phyloP scores from a whole-genome alignment of 495 filamentous ascomycete species.

The Podospora pseudocomata region DNA sequence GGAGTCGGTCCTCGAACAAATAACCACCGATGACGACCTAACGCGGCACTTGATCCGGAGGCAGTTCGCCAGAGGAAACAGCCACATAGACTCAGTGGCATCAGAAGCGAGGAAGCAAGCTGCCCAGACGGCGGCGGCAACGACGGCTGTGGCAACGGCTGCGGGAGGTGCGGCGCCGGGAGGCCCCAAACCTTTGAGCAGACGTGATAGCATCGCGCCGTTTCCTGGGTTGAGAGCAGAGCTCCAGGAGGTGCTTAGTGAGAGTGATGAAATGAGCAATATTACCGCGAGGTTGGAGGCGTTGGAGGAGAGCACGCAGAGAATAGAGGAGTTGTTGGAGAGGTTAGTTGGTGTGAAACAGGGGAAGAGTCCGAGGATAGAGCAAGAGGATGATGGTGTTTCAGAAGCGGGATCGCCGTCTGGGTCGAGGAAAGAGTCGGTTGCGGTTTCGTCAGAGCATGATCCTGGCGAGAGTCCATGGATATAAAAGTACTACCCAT shows the following conservation, averaged over 20 bases:
- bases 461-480: neutral
- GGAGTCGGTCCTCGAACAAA: conserved; percentile 51
- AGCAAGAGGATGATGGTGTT: conserved; percentile 4
- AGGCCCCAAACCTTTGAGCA: conserved; percentile 27
- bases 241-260: conserved; percentile 37
- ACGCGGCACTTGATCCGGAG: conserved; percentile 48
- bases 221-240: conserved; percentile 39
- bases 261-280: conserved; percentile 36
- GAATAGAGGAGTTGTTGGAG: conserved; percentile 39
- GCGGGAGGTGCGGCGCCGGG: neutral
- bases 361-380: conserved; percentile 2
- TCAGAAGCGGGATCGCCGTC: neutral
- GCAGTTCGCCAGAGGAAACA: conserved; percentile 31
- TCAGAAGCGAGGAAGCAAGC: conserved; percentile 3
- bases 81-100: neutral
- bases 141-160: neutral
- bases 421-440: neutral
- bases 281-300: conserved; percentile 35
- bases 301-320: conserved; percentile 36
- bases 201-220: conserved; percentile 47
- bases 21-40: conserved; percentile 52
- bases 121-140: conserved; percentile 4
- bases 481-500: neutral
- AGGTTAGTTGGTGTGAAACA: conserved; percentile 23
- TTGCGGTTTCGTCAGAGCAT: neutral